Evolutionary conservation across 2,329 filamentous ascomycete species (phyloP), one percentile per base, ranked within the genome.

Genomic region (Verruconis gallopava): DNA sequence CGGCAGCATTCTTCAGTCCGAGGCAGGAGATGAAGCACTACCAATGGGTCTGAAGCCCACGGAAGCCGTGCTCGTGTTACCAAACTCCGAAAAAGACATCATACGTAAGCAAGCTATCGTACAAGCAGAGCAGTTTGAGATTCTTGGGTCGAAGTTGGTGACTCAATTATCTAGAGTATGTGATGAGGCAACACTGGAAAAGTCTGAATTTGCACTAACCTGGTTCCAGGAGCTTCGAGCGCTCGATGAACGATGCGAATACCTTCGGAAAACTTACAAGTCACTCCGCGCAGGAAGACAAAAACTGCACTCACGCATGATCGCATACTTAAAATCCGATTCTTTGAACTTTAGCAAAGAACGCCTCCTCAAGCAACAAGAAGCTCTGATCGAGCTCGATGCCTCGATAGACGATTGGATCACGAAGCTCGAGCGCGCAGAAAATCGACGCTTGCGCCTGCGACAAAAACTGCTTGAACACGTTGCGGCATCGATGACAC

Each of bases 401-500:
- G 65, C 71, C 13, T 82, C 79, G 2, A 88, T 89, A 48, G 83
- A 88, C 52, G 81, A 85, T 55, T 88, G 83, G 79, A 76, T 83
- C 38, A 68, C 64, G 50, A 88, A 88, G 62, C 71, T 88, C n/a
- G 83, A 88, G 54, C 73, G 80, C 48, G 80, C 81, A 6, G 83
- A 89, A 58, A 85, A 86, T 55, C 71, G 83, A 53, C 76, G 82
- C 32, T 79, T 77, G 13, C 71, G 80, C 4, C 76, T 89, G 35
- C 73, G 81, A 28, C 81, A 88, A 56, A 89, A 86, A 66, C 66
- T 89, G 11, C 71, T 89, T 3, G 82, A 89, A 59, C 83, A 89
- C 53, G 77, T 88, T 40, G 82, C 83, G 37, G 83, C 81, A 13
- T 79, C 81, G 2, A 53, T 64, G 11, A 53, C 61, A 3, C 53